Evolutionary conservation across 441 rosid genomes (phyloP), one percentile per base, ranked within the genome.

Genomic region (Populus hybrid): DNA sequence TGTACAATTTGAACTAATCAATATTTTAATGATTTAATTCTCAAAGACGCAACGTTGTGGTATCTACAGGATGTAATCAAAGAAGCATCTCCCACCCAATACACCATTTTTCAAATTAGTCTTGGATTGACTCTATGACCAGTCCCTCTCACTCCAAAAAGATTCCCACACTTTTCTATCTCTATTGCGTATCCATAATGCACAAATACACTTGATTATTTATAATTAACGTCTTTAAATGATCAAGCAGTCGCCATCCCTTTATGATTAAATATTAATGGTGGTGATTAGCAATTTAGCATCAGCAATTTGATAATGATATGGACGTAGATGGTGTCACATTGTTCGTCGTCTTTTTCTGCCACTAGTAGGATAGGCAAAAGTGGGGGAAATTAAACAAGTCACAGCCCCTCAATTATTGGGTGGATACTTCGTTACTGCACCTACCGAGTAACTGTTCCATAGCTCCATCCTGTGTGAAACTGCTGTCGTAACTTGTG

Each of bases 401-500:
- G 21, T 16, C 61, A 1, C 1, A 6, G 61, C 32, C n/a, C 21
- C 61, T 53, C 61, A 23, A 35, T 57, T 46, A 66, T 38, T 71
- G 24, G 61, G 61, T 53, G 61, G 61, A 53, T 53, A 0, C 9
- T 5, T 53, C n/a, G 8, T 18, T 6, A 18, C 8, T 53, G 61
- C 21, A 53, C 21, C 61, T 0, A 53, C n/a, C 7, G n/a, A 18
- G 21, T 18, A 8, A 53, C 8, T 46, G 70, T 69, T 75, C 46
- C 66, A 32, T 5, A 50, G 32, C 75, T 30, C 46, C 71, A 68
- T 79, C 63, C 35, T 63, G 79, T 11, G 24, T 80, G 83, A 30
- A 74, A 77, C n/a, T 34, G 72, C 57, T 81, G 80, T 66, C 80
- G 84, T 87, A 86, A 85, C 76, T 73, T 74, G 80, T 68, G 38